Evolutionary conservation across 176 grass and related monocot genomes (phyloP).

Genomic region (Pontederia crassipes): DNA sequence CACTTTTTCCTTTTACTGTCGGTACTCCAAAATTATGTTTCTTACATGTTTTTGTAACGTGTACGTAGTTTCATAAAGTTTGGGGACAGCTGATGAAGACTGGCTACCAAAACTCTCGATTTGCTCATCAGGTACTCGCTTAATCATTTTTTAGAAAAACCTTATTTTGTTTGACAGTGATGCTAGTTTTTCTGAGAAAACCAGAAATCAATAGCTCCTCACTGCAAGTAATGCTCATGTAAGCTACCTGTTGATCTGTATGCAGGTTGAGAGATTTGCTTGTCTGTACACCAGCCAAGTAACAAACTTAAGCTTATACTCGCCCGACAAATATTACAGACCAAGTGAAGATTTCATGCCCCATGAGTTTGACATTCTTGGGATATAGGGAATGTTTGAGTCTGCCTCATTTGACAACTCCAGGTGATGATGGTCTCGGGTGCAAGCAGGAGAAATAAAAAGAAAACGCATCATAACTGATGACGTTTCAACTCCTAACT

Average conservation of each 20-base stretch:
- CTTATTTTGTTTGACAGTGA: neutral
- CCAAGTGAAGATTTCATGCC: constrained; percentile 99
- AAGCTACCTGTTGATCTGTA: neutral
- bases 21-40: neutral
- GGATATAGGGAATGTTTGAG: constrained; percentile 17
- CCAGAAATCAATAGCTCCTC: neutral
- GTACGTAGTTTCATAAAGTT: constrained; percentile 81
- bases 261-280: constrained; percentile 93
- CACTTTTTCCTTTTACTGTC: too few species aligned
- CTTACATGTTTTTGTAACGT: constrained; percentile 10
- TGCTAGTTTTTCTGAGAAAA: neutral
- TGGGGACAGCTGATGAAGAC: constrained; percentile 99
- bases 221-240: neutral
- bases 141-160: neutral
- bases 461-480: too few species aligned
- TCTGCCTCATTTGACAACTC: too few species aligned
- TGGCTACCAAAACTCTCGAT: constrained; percentile 95
- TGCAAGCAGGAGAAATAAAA: too few species aligned
- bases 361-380: constrained; percentile 85
- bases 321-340: constrained; percentile 88
- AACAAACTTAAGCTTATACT: constrained; percentile 74
- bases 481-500: too few species aligned
- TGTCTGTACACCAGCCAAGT: constrained; percentile 94
- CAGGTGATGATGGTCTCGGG: too few species aligned
- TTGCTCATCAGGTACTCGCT: constrained; percentile 78